Conservation (phyloP, 2,329 filamentous ascomycete genomes). For the Chaetomium sp. region DNA sequence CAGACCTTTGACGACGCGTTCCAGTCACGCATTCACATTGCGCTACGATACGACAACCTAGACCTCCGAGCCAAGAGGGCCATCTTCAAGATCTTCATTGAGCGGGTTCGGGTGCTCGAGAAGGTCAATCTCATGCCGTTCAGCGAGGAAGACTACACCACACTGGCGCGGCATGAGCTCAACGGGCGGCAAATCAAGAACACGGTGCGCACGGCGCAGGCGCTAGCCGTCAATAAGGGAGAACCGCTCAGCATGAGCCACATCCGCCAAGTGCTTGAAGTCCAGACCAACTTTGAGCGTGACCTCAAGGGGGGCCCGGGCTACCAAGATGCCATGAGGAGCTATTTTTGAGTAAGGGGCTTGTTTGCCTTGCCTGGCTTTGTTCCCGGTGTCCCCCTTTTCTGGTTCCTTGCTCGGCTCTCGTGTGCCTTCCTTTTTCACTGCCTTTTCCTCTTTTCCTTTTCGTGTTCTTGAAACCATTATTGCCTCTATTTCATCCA, state of each 20-base stretch:
- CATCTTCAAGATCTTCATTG: slow-evolving; percentile 81
- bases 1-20: slow-evolving; percentile 86
- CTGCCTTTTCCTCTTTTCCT: not conserved
- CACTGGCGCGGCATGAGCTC: slow-evolving; percentile 58
- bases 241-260: slow-evolving; percentile 69
- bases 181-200: slow-evolving; percentile 76
- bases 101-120: slow-evolving; percentile 61
- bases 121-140: slow-evolving; percentile 55
- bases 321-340: slow-evolving; percentile 77
- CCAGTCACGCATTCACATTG: slow-evolving; percentile 80
- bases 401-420: not conserved
- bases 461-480: not conserved
- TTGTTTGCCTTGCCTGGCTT: not conserved
- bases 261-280: slow-evolving; percentile 75
- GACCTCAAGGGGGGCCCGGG: slow-evolving; percentile 77
- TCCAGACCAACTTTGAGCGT: slow-evolving; percentile 73
- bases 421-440: not conserved
- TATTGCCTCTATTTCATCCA: no score
- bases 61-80: slow-evolving; percentile 64
- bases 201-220: slow-evolving; percentile 74
- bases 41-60: slow-evolving; percentile 71
- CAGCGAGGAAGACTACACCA: slow-evolving; percentile 59
- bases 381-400: not conserved
- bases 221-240: slow-evolving; percentile 69
- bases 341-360: slow-evolving; percentile 50